Evolutionary conservation across 2,329 filamentous ascomycete genomes (phyloP).

Genomic region (Pseudocercospora fuligena): DNA sequence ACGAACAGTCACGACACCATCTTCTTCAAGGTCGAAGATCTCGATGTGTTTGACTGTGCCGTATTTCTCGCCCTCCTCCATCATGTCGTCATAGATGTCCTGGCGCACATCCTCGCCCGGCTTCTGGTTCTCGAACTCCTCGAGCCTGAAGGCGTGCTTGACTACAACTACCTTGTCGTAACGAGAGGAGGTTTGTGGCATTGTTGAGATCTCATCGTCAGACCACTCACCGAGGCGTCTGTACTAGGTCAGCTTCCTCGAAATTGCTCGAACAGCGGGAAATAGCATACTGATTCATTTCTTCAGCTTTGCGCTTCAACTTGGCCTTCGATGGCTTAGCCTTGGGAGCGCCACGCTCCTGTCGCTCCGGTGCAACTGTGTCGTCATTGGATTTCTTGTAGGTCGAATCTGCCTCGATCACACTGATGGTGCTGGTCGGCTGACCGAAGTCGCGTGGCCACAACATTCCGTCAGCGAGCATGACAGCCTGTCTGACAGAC

Average conservation of each 20-base stretch:
- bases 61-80: constrained; percentile 84
- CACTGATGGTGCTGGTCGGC: constrained; percentile 45
- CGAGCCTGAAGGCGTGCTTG: constrained; percentile 88
- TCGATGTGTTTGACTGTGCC: constrained; percentile 90
- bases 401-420: constrained; percentile 83
- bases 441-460: constrained; percentile 73
- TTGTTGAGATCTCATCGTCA: constrained; percentile 69
- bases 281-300: constrained; percentile 67
- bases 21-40: constrained; percentile 82
- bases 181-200: constrained; percentile 61
- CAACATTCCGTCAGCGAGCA: constrained; percentile 78
- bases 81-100: constrained; percentile 93
- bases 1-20: constrained; percentile 83
- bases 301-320: constrained; percentile 88
- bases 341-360: constrained; percentile 39
- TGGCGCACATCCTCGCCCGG: constrained; percentile 75
- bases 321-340: constrained; percentile 64
- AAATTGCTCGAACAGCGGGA: background rate
- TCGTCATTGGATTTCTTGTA: constrained; percentile 86
- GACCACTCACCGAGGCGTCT: constrained; percentile 95
- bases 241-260: constrained; percentile 20
- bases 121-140: constrained; percentile 73
- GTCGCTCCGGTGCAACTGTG: constrained; percentile 36
- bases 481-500: constrained; percentile 84
- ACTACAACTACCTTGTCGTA: constrained; percentile 83